Conservation (phyloP, 495 filamentous ascomycete species). For the Penicillium canescens region DNA sequence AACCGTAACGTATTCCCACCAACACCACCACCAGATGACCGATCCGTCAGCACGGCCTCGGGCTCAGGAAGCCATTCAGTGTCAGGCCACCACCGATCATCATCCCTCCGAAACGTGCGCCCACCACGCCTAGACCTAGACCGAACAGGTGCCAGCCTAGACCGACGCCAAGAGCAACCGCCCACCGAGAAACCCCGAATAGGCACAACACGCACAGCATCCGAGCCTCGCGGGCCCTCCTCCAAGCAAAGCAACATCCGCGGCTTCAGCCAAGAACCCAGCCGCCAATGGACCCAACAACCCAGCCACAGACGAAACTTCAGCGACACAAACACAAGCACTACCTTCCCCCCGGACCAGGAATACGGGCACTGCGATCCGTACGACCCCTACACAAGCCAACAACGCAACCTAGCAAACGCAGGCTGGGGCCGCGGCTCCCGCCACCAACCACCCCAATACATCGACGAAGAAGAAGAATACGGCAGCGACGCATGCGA, state of each 20-base stretch:
- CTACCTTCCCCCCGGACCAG: constrained; percentile 9
- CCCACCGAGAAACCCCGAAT: constrained; percentile 43
- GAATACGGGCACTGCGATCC: constrained; percentile 65
- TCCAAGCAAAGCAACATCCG: constrained; percentile 26
- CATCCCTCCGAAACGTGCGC: constrained; percentile 33
- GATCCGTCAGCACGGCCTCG: constrained; percentile 44
- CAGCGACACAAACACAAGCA: constrained; percentile 36
- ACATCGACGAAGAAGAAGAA: constrained; percentile 73
- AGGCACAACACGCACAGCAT: constrained; percentile 55
- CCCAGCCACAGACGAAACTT: constrained; percentile 31
- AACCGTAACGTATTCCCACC: constrained; percentile 90
- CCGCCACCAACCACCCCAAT: constrained; percentile 50
- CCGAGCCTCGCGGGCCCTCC: constrained; percentile 50
- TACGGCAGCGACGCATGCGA: constrained; percentile 69
- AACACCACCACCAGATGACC: constrained; percentile 86
- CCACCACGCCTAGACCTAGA: constrained; percentile 45
- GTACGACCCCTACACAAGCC: constrained; percentile 66
- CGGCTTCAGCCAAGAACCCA: constrained; percentile 19
- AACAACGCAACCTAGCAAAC: constrained; percentile 12
- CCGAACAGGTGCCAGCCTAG: constrained; percentile 30
- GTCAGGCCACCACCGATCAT: constrained; percentile 18
- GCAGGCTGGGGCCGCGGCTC: constrained; percentile 36
- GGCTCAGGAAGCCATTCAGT: constrained; percentile 6
- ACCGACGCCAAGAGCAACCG: constrained; percentile 22
- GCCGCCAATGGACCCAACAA: constrained; percentile 16